A percentile compares a stretch with the other conserved stretches of the same genome.
phyloP scores from a whole-genome alignment of 352 stramenopile genomes.

The Phytophthora ohioensis region DNA sequence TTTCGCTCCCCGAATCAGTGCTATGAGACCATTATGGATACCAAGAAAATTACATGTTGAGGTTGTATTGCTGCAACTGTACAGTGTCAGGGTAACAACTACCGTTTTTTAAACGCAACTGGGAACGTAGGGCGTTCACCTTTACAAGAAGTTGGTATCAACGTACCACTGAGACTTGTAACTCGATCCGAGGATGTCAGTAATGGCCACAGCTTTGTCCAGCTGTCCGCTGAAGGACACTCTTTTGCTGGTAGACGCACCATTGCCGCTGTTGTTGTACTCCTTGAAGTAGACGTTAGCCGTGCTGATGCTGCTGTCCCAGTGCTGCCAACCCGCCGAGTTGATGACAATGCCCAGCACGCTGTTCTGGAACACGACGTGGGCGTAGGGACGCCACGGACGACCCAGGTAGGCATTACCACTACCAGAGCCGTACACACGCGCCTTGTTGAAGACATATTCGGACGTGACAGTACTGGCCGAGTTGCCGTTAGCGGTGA shows the following conservation, averaged over 20 bases:
- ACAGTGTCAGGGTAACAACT: not conserved
- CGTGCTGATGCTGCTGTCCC: conserved; percentile 10
- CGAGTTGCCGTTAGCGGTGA: conserved; percentile 24
- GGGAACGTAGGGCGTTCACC: not conserved
- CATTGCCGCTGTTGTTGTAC: conserved; percentile 16
- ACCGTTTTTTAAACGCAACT: not conserved
- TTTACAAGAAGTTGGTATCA: conserved; percentile 19
- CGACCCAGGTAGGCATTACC: conserved; percentile 13
- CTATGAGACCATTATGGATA: too few species aligned
- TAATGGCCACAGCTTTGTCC: not conserved
- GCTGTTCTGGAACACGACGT: conserved; percentile 27
- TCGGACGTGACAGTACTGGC: conserved; percentile 13
- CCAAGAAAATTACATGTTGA: too few species aligned
- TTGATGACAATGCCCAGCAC: conserved; percentile 16
- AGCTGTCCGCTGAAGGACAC: conserved; percentile 9
- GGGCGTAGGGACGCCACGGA: conserved; percentile 15
- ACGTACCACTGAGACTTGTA: conserved; percentile 22
- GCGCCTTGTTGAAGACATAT: conserved; percentile 27
- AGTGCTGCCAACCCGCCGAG: conserved; percentile 8
- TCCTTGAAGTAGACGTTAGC: conserved; percentile 20
- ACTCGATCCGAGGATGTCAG: not conserved
- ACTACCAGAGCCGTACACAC: conserved; percentile 7
- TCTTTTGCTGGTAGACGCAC: conserved; percentile 6
- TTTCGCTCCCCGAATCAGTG: too few species aligned
- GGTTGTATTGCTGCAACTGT: not conserved